Evolutionary conservation across 306 rosid species (phyloP).

Genomic region (Elaeagnus macrophylla): DNA sequence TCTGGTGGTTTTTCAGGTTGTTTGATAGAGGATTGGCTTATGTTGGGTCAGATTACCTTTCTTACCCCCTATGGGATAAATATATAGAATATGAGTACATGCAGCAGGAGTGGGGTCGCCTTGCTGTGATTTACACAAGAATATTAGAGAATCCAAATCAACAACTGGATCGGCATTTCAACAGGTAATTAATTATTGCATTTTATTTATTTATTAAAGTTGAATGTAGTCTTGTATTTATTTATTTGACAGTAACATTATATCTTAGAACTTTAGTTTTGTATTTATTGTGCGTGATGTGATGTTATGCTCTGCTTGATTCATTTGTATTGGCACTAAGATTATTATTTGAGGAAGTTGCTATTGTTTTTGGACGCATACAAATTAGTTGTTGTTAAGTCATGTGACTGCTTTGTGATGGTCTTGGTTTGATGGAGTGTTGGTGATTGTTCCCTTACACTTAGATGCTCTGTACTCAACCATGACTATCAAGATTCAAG

Average conservation of each 20-base stretch:
- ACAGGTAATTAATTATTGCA: constrained; percentile 45
- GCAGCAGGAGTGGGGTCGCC: constrained; percentile 95
- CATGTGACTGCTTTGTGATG: neutral
- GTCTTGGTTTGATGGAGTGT: too few species aligned
- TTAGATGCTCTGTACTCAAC: too few species aligned
- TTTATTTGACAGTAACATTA: neutral
- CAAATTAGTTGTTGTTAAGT: neutral
- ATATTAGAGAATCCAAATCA: constrained; percentile 93
- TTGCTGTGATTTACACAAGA: constrained; percentile 80
- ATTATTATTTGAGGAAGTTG: neutral
- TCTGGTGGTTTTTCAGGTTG: constrained; percentile 60
- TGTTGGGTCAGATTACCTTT: constrained; percentile 95
- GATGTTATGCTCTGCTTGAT: neutral
- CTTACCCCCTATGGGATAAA: constrained; percentile 94
- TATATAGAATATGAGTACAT: constrained; percentile 92
- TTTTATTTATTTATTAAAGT: too few species aligned
- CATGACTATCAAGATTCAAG: too few species aligned
- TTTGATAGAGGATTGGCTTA: constrained; percentile 91
- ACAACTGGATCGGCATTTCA: constrained; percentile 84
- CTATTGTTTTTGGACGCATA: neutral
- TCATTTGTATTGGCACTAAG: neutral
- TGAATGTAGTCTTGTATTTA: neutral
- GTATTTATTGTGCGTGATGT: neutral
- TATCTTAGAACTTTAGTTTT: neutral
- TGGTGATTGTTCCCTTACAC: too few species aligned